Percentiles rank a stretch among this genome's conserved stretches.
These are phyloP conservation scores for Apiospora hydei DNA, from an alignment of 2,329 filamentous ascomycete genomes.

Conservation along the genomic window DNA sequence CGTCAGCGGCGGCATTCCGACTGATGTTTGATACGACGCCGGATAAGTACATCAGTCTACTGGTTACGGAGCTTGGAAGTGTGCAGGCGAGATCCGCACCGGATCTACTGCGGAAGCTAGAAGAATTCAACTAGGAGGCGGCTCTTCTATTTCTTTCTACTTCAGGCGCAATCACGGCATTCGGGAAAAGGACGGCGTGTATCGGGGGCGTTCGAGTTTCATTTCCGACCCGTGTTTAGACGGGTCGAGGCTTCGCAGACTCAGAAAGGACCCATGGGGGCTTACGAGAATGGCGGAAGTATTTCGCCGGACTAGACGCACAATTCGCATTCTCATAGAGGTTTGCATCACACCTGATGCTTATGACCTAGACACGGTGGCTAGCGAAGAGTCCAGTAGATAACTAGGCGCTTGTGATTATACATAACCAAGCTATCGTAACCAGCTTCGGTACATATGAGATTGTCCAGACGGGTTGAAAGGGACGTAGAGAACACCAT, in stretches of 20 bases:
- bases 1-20: slow-evolving; percentile 58
- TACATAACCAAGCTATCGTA: background rate
- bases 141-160: background rate
- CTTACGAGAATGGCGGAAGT: background rate
- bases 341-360: background rate
- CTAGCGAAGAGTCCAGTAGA: background rate
- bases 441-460: background rate
- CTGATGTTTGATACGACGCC: slow-evolving; percentile 93
- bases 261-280: background rate
- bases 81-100: slow-evolving; percentile 87
- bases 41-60: slow-evolving; percentile 83
- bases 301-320: background rate
- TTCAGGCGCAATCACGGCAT: slow-evolving; percentile 20
- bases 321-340: slow-evolving; percentile 2
- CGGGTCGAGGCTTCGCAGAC: background rate
- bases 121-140: slow-evolving; percentile 57
- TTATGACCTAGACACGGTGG: background rate
- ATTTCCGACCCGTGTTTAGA: background rate
- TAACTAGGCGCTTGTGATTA: background rate
- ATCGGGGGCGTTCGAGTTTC: slow-evolving; percentile 13
- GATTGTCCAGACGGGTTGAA: background rate
- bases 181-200: slow-evolving; percentile 17
- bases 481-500: background rate
- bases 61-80: slow-evolving; percentile 90
- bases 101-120: slow-evolving; percentile 62